Evolutionary conservation across 2,329 filamentous ascomycete genomes (phyloP), one percentile per base, ranked within the genome.

Genomic region (Neopestalotiopsis rosae): DNA sequence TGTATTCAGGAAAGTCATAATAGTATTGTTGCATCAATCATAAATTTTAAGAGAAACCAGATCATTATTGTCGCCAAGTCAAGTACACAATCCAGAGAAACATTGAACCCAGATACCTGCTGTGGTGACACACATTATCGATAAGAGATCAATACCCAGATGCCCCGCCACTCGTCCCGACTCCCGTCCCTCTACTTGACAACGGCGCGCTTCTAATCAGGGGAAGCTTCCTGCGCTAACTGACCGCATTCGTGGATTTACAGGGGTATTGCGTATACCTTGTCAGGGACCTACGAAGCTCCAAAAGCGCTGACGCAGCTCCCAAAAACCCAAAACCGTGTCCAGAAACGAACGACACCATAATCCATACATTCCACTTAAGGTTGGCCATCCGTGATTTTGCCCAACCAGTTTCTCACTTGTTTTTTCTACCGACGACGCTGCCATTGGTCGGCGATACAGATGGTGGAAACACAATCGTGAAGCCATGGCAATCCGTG

Each of bases 401-500:
- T 52, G 7, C 17, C 45, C 45, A 52, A 20, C 49, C 45, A 59
- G 4, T 13, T 4, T 28, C 14, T 59, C 34, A 13, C 5, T 6
- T 12, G 5, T 12, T 30, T 14, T 24, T 34, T 59, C 20, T 59
- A 20, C 32, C 32, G 45, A 52, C 20, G 45, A 52, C 14, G 45
- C 45, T 20, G 20, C 45, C 14, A 52, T 17, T 10, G 45, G 42
- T 20, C n/a, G 59, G 59, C 30, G 40, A 62, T 7, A 9, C 59
- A 62, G 59, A 62, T 56, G 40, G 49, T 67, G 57, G 30, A 30
- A 30, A 20, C 10, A 34, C 49, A 14, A 24, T 63, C 49, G 14
- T 24, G 24, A 32, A 70, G 72, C 68, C 72, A 79, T 79, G 77
- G 72, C 71, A 69, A 67, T 75, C 58, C 52, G 68, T 66, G 72